Evolutionary conservation across 2,329 filamentous ascomycete genomes (phyloP), one percentile per base, ranked within the genome.

Genomic region (Aaosphaeria arxii): DNA sequence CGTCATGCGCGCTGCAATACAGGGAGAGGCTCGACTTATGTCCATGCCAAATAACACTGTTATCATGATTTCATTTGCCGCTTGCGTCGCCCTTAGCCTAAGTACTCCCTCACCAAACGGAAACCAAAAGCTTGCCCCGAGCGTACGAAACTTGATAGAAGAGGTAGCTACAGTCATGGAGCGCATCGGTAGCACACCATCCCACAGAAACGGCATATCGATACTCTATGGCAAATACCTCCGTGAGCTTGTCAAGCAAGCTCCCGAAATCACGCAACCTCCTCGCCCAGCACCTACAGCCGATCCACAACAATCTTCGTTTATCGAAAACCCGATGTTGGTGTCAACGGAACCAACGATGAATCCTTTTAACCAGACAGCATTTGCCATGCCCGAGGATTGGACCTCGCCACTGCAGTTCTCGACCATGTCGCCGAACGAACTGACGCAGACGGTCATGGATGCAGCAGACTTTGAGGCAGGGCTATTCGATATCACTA

Each of bases 31-130:
- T 0, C 80, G 85, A 51, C 75, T 89, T 0, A 83, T 83, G 47
- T 88, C 86, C 0, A 89, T 89, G 86, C 86, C 86, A 0, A 89
- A 89, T 66, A 89, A 89, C 56, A 88, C 86, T 0, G 81, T 86
- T 47, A 87, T 89, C 54, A 89, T 89, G 87, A 87, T 89, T 9
- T 87, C 85, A 1, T 89, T 88, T 54, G 86, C 86, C 0, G 67
- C 62, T 11, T 66, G 58, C 33, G 57, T 67, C 72, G 83, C 41
- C 77, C 80, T 44, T 69, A 88, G 47, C 83, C 50, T 68, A 17
- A 65, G 64, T 47, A 57, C 62, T 11, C 59, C 63, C 9, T 47
- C 59, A 2, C 53, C 62, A 5, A 50, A 55, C 6, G 61, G 53
- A 28, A 54, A 54, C 5, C 59, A 61, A 30, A 66, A 61, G 32